phyloP scores from a whole-genome alignment of 257 asterid genomes.

The Nemophila menziesii region DNA sequence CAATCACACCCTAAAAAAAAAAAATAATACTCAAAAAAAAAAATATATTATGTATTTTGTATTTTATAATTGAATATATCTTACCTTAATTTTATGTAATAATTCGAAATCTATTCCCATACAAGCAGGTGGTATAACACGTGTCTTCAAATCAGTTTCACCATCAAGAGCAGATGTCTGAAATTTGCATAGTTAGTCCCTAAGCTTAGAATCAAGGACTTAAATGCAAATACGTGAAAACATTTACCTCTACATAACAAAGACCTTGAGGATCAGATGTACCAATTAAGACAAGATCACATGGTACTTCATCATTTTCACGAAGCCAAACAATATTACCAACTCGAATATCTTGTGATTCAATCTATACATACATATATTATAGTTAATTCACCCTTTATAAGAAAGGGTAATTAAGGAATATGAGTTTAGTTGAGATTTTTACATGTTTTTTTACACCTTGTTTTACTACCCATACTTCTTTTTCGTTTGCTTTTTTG shows the following conservation, averaged over 20 bases:
- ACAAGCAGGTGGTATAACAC: constrained; percentile 82
- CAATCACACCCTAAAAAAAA: constrained; percentile 77
- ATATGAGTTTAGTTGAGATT: no score
- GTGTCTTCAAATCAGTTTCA: constrained; percentile 94
- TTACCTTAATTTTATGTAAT: constrained; percentile 87
- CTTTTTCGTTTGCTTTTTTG: constrained; percentile 94
- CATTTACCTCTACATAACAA: constrained; percentile 92
- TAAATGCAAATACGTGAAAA: constrained; percentile 2
- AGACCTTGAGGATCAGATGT: constrained; percentile 84
- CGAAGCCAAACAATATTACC: constrained; percentile 85
- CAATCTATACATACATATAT: background rate
- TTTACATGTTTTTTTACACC: constrained; percentile 83
- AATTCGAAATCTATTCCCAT: constrained; percentile 87
- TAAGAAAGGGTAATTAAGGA: no score
- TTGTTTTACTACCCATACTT: constrained; percentile 83
- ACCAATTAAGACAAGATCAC: constrained; percentile 93
- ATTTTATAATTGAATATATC: constrained; percentile 1
- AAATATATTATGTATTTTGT: background rate
- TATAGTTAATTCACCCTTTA: background rate
- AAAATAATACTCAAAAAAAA: constrained; percentile 6
- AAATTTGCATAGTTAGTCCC: constrained; percentile 15
- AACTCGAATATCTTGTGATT: background rate
- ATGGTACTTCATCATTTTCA: constrained; percentile 97
- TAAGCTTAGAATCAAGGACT: constrained; percentile 1
- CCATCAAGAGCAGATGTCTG: constrained; percentile 98